A percentile compares a stretch with the other conserved stretches of the same genome.
phyloP scores from a whole-genome alignment of 139 green algal species.

The Micractinium conductrix region DNA sequence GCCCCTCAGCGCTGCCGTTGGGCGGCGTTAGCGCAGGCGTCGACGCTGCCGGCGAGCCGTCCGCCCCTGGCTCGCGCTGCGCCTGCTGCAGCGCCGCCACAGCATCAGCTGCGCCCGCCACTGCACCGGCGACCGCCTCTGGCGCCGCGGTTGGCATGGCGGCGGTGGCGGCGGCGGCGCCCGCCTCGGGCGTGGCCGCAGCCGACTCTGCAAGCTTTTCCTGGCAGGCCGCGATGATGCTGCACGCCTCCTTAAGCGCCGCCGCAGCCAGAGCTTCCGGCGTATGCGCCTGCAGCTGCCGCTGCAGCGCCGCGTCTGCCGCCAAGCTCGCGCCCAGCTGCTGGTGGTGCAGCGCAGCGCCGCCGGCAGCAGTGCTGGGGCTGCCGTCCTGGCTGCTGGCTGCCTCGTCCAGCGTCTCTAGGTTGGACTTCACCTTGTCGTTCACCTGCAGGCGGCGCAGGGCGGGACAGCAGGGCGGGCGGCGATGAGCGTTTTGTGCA shows the following conservation, averaged over 20 bases:
- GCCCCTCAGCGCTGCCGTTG: not conserved
- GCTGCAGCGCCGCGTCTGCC: not conserved
- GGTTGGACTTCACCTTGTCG: slow-evolving; percentile 28
- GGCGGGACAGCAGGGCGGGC: not conserved
- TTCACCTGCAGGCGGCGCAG: slow-evolving; percentile 15
- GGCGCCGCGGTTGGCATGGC: not conserved
- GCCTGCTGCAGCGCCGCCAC: too few species aligned
- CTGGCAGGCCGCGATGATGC: slow-evolving; percentile 14
- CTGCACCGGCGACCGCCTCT: not conserved
- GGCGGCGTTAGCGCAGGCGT: too few species aligned
- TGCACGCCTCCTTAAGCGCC: not conserved
- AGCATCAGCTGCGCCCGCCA: not conserved
- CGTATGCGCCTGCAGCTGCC: not conserved
- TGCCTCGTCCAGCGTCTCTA: slow-evolving; percentile 18
- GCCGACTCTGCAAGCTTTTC: slow-evolving; percentile 14
- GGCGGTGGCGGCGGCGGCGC: not conserved
- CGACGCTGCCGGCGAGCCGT: too few species aligned
- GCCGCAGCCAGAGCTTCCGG: slow-evolving; percentile 19
- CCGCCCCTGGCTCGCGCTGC: not conserved
- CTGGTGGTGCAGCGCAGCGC: not conserved
- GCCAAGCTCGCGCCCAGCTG: not conserved
- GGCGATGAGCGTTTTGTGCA: not conserved
- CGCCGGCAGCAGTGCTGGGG: not conserved
- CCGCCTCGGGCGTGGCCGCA: not conserved
- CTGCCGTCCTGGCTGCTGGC: not conserved